Evolutionary conservation across 2,329 filamentous ascomycete species (phyloP).

Genomic region (Dactylellina leptospora): DNA sequence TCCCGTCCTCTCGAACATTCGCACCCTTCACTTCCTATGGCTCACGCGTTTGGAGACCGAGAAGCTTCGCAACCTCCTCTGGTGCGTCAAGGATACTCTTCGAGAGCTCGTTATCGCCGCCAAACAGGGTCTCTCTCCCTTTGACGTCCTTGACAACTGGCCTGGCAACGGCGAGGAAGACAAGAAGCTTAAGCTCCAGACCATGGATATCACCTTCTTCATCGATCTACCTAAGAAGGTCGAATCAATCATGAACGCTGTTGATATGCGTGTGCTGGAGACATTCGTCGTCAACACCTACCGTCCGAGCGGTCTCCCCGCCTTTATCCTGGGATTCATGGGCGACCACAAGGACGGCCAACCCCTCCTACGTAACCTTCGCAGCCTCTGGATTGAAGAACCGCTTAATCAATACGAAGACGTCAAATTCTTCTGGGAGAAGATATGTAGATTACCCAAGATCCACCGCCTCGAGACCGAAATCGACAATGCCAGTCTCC

Average conservation of each 20-base stretch:
- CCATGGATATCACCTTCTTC: constrained; percentile 50
- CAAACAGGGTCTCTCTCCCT: constrained; percentile 46
- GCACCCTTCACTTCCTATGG: constrained; percentile 50
- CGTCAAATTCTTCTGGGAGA: constrained; percentile 46
- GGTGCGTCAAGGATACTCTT: constrained; percentile 47
- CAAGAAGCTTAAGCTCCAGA: constrained; percentile 45
- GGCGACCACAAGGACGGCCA: constrained; percentile 37
- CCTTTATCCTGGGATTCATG: constrained; percentile 48
- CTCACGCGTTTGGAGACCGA: constrained; percentile 47
- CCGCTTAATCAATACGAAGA: constrained; percentile 43
- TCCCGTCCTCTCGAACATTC: constrained; percentile 46
- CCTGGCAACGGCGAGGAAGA: constrained; percentile 35
- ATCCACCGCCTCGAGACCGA: constrained; percentile 40
- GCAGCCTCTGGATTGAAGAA: constrained; percentile 49
- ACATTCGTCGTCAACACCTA: constrained; percentile 45
- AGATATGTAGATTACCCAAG: constrained; percentile 33
- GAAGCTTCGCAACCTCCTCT: constrained; percentile 46
- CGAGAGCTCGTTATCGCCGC: constrained; percentile 45
- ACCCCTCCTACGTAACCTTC: constrained; percentile 41
- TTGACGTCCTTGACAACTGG: constrained; percentile 49
- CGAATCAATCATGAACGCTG: constrained; percentile 39
- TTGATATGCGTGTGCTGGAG: constrained; percentile 43
- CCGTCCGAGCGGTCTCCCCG: constrained; percentile 42
- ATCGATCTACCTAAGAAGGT: constrained; percentile 51
- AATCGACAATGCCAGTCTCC: constrained; percentile 41